A percentile compares a stretch with the other conserved stretches of the same genome.
Conservation (phyloP, 306 rosid genomes). For the Ceratonia siliqua region DNA sequence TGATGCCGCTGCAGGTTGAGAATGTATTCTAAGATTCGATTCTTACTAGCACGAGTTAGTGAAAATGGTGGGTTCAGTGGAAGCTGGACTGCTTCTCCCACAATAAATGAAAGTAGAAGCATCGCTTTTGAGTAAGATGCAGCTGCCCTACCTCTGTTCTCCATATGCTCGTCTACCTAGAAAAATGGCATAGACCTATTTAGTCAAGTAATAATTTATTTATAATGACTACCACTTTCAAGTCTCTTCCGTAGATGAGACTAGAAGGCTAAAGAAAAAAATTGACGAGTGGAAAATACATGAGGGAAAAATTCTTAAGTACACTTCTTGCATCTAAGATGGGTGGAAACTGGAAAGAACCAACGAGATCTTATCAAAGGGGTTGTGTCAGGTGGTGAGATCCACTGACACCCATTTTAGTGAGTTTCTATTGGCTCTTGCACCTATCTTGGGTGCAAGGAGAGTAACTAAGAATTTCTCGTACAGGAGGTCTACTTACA, state of each 20-base stretch:
- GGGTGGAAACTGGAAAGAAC: no score
- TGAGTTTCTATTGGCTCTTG: no score
- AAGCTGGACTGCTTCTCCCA: conserved; percentile 73
- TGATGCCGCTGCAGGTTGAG: conserved; percentile 50
- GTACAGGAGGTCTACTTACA: conserved; percentile 66
- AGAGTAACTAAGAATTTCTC: no score
- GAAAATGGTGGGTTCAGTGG: conserved; percentile 74
- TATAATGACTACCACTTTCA: neutral
- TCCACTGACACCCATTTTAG: no score
- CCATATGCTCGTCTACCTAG: conserved; percentile 81
- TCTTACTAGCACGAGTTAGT: conserved; percentile 51
- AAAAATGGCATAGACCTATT: conserved; percentile 16
- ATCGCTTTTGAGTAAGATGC: conserved; percentile 77
- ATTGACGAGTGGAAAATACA: neutral
- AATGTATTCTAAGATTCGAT: conserved; percentile 71
- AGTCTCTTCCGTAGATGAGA: conserved; percentile 4
- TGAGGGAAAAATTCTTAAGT: no score
- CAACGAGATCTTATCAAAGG: no score
- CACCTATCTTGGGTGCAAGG: no score
- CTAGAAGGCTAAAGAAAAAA: conserved; percentile 10
- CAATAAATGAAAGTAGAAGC: conserved; percentile 77
- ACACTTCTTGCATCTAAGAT: no score
- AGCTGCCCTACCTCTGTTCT: conserved; percentile 56
- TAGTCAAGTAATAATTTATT: conserved; percentile 5
- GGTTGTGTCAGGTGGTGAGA: no score